Percentiles rank a stretch among this genome's conserved stretches.
Conservation (phyloP, 208 protist species). For the Trypanosoma vivax region DNA sequence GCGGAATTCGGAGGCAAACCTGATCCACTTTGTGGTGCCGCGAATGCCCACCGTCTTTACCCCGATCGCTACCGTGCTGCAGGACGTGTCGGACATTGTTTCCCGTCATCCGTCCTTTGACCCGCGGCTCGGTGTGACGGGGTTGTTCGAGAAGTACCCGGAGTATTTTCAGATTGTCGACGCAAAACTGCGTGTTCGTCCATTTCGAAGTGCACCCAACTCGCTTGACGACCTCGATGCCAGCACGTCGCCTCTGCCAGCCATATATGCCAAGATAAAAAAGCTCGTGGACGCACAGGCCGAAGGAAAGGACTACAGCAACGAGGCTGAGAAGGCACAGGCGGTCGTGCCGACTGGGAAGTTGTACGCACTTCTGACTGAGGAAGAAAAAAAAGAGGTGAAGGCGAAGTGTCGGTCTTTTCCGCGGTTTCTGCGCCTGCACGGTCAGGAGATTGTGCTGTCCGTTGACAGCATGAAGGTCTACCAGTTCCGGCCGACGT, state of each 20-base stretch:
- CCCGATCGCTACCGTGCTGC: slow-evolving; percentile 57
- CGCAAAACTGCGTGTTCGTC: slow-evolving; percentile 62
- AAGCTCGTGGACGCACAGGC: slow-evolving; percentile 38
- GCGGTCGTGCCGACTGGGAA: slow-evolving; percentile 56
- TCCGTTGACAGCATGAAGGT: slow-evolving; percentile 69
- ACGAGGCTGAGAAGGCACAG: slow-evolving; percentile 27
- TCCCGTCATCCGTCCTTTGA: slow-evolving; percentile 76
- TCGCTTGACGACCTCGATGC: slow-evolving; percentile 51
- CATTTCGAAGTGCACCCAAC: slow-evolving; percentile 63
- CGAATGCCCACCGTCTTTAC: slow-evolving; percentile 59
- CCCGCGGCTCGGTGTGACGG: slow-evolving; percentile 64
- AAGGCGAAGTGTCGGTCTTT: slow-evolving; percentile 61
- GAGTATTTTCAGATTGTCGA: slow-evolving; percentile 83
- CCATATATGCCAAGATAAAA: slow-evolving; percentile 48
- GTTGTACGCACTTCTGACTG: slow-evolving; percentile 61
- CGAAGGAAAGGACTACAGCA: slow-evolving; percentile 51
- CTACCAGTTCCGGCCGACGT: slow-evolving; percentile 56
- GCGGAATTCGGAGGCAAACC: slow-evolving; percentile 70
- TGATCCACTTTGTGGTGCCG: slow-evolving; percentile 55
- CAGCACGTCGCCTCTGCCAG: slow-evolving; percentile 47
- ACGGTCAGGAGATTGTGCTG: slow-evolving; percentile 67
- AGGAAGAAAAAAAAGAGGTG: slow-evolving; percentile 45
- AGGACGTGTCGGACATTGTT: slow-evolving; percentile 71
- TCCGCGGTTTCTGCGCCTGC: slow-evolving; percentile 74
- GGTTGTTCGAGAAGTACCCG: slow-evolving; percentile 79